These are phyloP conservation scores for Aspergillaceae sp. DNA, from an alignment of 2,329 filamentous ascomycete species.

Conservation along the genomic window DNA sequence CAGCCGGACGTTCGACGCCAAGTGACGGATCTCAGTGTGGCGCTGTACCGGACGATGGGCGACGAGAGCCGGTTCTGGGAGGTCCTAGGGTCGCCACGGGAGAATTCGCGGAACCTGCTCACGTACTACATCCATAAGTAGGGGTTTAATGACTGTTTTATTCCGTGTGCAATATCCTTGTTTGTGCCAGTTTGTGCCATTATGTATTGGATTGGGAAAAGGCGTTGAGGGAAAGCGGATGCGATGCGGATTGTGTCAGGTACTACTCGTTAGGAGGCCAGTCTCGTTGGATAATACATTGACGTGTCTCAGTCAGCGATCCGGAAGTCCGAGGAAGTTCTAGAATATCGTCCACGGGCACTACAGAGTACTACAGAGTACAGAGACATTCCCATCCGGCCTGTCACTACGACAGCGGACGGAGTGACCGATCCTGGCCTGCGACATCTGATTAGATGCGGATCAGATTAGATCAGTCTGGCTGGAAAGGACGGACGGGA, in stretches of 20 bases:
- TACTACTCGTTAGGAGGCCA: no score
- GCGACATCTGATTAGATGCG: constrained; percentile 12
- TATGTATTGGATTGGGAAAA: no score
- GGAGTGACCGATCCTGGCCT: no score
- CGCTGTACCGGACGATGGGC: constrained; percentile 18
- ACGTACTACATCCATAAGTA: constrained; percentile 26
- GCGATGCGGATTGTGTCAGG: no score
- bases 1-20: constrained; percentile 32
- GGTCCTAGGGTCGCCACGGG: constrained; percentile 21
- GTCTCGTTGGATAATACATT: no score
- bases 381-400: no score
- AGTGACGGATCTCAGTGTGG: constrained; percentile 27
- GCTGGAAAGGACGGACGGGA: neutral
- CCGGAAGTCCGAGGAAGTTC: no score
- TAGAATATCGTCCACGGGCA: no score
- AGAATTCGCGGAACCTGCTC: constrained; percentile 26
- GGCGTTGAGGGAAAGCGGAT: no score
- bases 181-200: no score
- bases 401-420: neutral
- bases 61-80: constrained; percentile 21
- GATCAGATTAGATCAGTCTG: constrained; percentile 11
- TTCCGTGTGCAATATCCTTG: neutral
- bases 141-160: neutral
- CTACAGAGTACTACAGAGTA: no score
- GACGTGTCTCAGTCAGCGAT: no score